These are phyloP conservation scores for Ogataea sp. DNA, from an alignment of 805 yeast species.

Conservation along the genomic window DNA sequence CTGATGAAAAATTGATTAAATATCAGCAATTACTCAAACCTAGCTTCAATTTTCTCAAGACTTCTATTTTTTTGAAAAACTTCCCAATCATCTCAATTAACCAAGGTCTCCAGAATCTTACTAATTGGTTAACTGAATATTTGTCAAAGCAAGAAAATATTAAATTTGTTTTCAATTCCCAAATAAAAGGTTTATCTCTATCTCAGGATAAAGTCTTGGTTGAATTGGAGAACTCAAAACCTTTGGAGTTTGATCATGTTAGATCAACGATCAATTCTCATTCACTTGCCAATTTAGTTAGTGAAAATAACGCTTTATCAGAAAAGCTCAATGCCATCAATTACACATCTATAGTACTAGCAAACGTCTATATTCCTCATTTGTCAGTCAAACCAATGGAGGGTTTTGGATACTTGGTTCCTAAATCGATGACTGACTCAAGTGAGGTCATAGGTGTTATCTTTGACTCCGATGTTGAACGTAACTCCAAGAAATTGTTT, in stretches of 20 bases:
- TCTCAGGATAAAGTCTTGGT: constrained; percentile 1
- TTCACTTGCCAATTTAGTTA: constrained; percentile 26
- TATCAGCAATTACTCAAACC: constrained; percentile 36
- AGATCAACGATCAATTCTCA: constrained; percentile 49
- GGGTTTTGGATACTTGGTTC: constrained; percentile 90
- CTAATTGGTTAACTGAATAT: constrained; percentile 32
- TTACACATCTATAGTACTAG: constrained; percentile 51
- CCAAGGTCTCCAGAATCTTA: constrained; percentile 48
- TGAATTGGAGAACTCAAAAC: not conserved
- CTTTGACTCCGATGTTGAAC: constrained; percentile 81
- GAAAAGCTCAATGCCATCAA: constrained; percentile 16
- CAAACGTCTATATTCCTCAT: constrained; percentile 55
- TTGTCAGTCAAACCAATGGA: constrained; percentile 28
- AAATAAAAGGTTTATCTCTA: constrained; percentile 14
- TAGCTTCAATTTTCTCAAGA: constrained; percentile 26
- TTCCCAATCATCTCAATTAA: constrained; percentile 56
- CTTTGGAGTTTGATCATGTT: constrained; percentile 40
- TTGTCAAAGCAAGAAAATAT: constrained; percentile 34
- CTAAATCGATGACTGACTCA: constrained; percentile 34
- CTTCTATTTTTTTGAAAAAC: constrained; percentile 32
- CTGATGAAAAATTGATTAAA: constrained; percentile 18
- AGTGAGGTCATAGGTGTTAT: constrained; percentile 76
- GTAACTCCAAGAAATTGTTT: constrained; percentile 29
- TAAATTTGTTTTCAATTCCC: constrained; percentile 23
- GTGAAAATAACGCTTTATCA: constrained; percentile 4